A percentile compares a stretch with the other conserved stretches of the same genome.
These are phyloP conservation scores for Ogataea allantospora DNA, from an alignment of 805 yeast species.

Conservation along the genomic window DNA sequence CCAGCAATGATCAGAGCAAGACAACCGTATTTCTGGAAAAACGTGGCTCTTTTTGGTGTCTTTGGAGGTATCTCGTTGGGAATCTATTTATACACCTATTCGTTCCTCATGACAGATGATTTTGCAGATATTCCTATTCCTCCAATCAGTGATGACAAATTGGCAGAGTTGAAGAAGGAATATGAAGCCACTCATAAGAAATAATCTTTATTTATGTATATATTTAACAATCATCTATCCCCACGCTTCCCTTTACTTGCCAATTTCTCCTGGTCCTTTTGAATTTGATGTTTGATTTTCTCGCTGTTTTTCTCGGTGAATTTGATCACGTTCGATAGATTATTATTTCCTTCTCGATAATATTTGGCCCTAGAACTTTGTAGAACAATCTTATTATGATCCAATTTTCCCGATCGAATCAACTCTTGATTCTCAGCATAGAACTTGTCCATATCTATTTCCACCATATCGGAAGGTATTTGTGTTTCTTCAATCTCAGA, in stretches of 20 bases:
- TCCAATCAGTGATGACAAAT: conserved; percentile 77
- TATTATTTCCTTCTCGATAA: conserved; percentile 33
- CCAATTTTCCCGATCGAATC: conserved; percentile 34
- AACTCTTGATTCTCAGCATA: conserved; percentile 34
- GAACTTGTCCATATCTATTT: conserved; percentile 38
- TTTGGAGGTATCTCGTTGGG: conserved; percentile 66
- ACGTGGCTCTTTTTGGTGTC: conserved; percentile 58
- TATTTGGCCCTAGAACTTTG: conserved; percentile 25
- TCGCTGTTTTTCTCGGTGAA: conserved; percentile 31
- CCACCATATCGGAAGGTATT: conserved; percentile 30
- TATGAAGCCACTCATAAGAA: conserved; percentile 49
- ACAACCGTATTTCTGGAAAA: conserved; percentile 78
- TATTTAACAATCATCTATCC: conserved; percentile 9
- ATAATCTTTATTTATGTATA: conserved; percentile 4
- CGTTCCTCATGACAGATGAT: conserved; percentile 70
- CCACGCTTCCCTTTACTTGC: conserved; percentile 12
- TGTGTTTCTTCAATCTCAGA: not conserved
- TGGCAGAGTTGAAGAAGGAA: conserved; percentile 69
- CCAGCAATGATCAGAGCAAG: conserved; percentile 93
- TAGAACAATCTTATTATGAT: conserved; percentile 20
- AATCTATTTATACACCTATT: conserved; percentile 65
- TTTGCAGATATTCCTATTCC: conserved; percentile 93
- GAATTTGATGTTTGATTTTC: conserved; percentile 23
- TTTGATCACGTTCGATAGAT: conserved; percentile 30
- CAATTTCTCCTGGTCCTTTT: conserved; percentile 14